Percentiles rank a stretch among this genome's conserved stretches.
These are phyloP conservation scores for Fusarium pseudocircinatum DNA, from an alignment of 2,329 filamentous ascomycete genomes.

Conservation along the genomic window DNA sequence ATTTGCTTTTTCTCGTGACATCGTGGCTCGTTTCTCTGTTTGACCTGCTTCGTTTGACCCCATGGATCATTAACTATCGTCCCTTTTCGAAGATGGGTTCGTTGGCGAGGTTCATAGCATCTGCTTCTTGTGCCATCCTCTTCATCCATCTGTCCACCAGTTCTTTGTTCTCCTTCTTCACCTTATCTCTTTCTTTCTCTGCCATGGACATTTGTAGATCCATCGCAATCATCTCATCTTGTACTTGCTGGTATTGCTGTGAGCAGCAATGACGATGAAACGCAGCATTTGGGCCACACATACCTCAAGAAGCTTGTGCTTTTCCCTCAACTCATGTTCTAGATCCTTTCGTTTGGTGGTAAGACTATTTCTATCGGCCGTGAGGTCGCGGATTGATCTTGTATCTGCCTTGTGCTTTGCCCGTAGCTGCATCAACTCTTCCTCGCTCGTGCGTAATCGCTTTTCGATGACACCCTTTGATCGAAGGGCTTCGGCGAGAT, in stretches of 20 bases:
- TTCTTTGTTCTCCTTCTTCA: constrained; percentile 86
- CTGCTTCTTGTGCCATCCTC: constrained; percentile 84
- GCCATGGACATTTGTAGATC: constrained; percentile 89
- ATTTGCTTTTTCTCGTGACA: constrained; percentile 38
- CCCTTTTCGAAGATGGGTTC: constrained; percentile 54
- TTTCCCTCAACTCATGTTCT: constrained; percentile 85
- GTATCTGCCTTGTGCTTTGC: constrained; percentile 67
- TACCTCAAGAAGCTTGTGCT: constrained; percentile 83
- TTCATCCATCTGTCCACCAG: constrained; percentile 93
- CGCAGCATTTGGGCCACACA: background rate
- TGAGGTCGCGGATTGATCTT: constrained; percentile 69
- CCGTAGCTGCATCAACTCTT: constrained; percentile 72
- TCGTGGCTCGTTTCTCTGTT: constrained; percentile 1
- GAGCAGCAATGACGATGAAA: background rate
- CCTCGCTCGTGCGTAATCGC: constrained; percentile 68
- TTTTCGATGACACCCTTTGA: constrained; percentile 74
- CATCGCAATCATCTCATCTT: constrained; percentile 90
- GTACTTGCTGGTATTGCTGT: constrained; percentile 69
- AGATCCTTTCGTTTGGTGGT: constrained; percentile 77
- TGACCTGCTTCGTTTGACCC: constrained; percentile 1
- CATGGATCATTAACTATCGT: constrained; percentile 29
- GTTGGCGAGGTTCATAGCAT: constrained; percentile 80
- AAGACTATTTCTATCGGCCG: constrained; percentile 69
- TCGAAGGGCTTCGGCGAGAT: constrained; percentile 80
- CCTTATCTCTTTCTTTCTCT: constrained; percentile 76